phyloP scores from a whole-genome alignment of 2,329 filamentous ascomycete genomes.

The Thielaviopsis ethacetica region DNA sequence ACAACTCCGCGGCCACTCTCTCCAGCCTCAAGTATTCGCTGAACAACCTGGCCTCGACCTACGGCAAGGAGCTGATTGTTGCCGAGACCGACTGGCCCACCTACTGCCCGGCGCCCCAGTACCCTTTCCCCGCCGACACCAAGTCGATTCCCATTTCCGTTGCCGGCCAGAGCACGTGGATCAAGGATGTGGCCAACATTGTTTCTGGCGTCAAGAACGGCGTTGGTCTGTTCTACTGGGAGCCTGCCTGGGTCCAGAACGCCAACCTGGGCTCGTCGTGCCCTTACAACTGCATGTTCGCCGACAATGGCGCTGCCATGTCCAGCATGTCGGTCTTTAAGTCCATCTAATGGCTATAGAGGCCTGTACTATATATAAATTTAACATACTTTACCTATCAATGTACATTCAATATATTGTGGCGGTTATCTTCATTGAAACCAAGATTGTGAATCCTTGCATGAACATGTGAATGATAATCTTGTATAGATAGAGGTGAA shows the following conservation, averaged over 20 bases:
- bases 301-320: conserved; percentile 39
- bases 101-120: conserved; percentile 39
- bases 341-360: neutral
- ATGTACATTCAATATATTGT: neutral
- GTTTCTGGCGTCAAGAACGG: conserved; percentile 37
- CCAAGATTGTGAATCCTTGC: neutral
- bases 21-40: conserved; percentile 37
- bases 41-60: conserved; percentile 41
- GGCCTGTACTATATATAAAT: neutral
- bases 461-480: too few species aligned
- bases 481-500: too few species aligned
- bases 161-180: conserved; percentile 44
- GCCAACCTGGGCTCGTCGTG: conserved; percentile 48
- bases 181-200: conserved; percentile 40
- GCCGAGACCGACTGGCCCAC: conserved; percentile 57
- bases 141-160: conserved; percentile 43
- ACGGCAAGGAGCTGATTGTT: conserved; percentile 50
- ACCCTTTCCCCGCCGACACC: conserved; percentile 44
- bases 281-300: conserved; percentile 45
- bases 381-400: neutral
- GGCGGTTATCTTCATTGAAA: too few species aligned
- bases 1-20: conserved; percentile 41
- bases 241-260: conserved; percentile 55
- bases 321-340: conserved; percentile 18
- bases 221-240: conserved; percentile 55